These are phyloP conservation scores for Fragaria vesca DNA, from an alignment of 306 rosid genomes.

Conservation along the genomic window DNA sequence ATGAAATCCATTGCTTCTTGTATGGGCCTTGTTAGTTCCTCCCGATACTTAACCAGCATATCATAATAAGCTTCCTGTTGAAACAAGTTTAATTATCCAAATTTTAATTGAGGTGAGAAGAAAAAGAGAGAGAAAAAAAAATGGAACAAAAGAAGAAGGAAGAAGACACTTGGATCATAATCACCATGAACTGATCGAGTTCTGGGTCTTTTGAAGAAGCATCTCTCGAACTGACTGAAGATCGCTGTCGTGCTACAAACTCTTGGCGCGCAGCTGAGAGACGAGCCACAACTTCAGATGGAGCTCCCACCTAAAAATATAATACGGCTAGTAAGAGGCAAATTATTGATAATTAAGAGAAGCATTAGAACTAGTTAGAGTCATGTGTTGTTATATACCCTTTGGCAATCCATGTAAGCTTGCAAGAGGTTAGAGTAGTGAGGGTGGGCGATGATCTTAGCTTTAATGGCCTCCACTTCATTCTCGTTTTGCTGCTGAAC, in stretches of 20 bases:
- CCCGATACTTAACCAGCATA: constrained; percentile 91
- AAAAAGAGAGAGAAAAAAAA: neutral
- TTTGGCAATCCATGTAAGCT: constrained; percentile 98
- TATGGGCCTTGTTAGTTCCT: constrained; percentile 85
- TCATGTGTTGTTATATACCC: constrained; percentile 38
- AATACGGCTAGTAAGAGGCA: neutral
- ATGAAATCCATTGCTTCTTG: constrained; percentile 99
- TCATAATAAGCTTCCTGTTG: constrained; percentile 91
- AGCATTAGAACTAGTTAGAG: neutral
- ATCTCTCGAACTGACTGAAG: constrained; percentile 59
- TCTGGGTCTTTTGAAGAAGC: constrained; percentile 73
- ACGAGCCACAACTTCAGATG: constrained; percentile 83
- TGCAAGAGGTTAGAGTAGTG: constrained; percentile 79
- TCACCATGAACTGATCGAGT: constrained; percentile 96
- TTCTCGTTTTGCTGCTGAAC: constrained; percentile 15
- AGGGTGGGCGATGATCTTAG: constrained; percentile 90
- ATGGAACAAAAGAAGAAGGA: neutral
- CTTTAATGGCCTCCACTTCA: constrained; percentile 80
- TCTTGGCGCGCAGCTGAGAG: constrained; percentile 66
- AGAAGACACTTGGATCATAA: neutral
- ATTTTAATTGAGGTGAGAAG: neutral
- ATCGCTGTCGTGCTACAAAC: constrained; percentile 74
- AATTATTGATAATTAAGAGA: neutral
- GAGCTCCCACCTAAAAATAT: constrained; percentile 71
- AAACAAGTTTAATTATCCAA: neutral